Percentiles rank a stretch among this genome's conserved stretches.
Evolutionary conservation across 148 eudicot species (phyloP).

Genomic region (Vaccinium vitisidaea): DNA sequence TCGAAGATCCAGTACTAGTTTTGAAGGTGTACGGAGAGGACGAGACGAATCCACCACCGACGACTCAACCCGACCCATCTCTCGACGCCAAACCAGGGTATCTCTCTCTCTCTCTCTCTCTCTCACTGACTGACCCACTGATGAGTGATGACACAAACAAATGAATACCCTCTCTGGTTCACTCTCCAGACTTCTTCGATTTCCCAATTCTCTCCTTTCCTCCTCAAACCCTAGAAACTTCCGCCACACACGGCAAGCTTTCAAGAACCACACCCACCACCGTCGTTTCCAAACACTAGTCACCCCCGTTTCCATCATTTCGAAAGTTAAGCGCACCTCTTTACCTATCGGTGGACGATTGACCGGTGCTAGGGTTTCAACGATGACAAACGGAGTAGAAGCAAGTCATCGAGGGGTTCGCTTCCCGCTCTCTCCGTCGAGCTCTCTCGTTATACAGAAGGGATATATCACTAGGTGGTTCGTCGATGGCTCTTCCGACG

Average conservation of each 20-base stretch:
- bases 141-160: not conserved
- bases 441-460: slow-evolving; percentile 53
- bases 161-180: not conserved
- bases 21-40: no score
- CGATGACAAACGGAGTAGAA: slow-evolving; percentile 44
- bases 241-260: not conserved
- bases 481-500: slow-evolving; percentile 77
- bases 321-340: not conserved
- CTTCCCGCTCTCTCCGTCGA: slow-evolving; percentile 40
- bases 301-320: slow-evolving; percentile 13
- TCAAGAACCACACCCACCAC: not conserved
- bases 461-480: slow-evolving; percentile 90
- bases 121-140: no score
- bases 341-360: slow-evolving; percentile 12
- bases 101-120: no score
- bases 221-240: not conserved
- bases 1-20: no score
- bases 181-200: not conserved
- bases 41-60: no score
- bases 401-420: slow-evolving; percentile 16
- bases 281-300: not conserved
- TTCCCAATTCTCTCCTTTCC: not conserved
- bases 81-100: no score
- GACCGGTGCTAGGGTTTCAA: slow-evolving; percentile 30
- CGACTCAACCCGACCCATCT: no score